phyloP scores from a whole-genome alignment of 495 filamentous ascomycete genomes.

The Penicillium paxilli region DNA sequence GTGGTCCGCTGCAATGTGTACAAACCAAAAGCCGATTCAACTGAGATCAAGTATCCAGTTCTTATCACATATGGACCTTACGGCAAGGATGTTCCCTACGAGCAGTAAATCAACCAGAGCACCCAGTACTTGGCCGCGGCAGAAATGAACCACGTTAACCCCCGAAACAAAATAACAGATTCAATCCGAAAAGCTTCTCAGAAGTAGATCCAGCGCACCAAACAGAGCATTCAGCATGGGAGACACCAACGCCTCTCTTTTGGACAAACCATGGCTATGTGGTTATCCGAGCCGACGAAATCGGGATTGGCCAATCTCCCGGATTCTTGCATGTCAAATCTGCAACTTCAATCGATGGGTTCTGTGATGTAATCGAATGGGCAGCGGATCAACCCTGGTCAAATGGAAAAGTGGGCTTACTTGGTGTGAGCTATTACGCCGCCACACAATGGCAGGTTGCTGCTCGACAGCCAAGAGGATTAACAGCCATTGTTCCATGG shows the following conservation, averaged over 20 bases:
- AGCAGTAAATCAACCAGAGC: neutral
- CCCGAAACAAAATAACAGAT: too few relatives aligned
- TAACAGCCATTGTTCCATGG: slow-evolving; percentile 63
- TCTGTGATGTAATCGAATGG: slow-evolving; percentile 57
- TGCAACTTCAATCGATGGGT: slow-evolving; percentile 44
- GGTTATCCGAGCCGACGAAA: slow-evolving; percentile 52
- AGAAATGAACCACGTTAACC: too few relatives aligned
- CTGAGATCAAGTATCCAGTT: slow-evolving; percentile 27
- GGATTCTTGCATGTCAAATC: slow-evolving; percentile 51
- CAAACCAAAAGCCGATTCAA: slow-evolving; percentile 24
- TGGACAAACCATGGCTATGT: slow-evolving; percentile 55
- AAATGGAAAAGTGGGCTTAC: slow-evolving; percentile 55
- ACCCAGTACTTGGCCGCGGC: too few relatives aligned
- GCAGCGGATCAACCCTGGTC: slow-evolving; percentile 55
- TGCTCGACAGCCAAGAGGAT: slow-evolving; percentile 56
- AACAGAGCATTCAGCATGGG: slow-evolving; percentile 51
- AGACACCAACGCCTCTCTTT: slow-evolving; percentile 53
- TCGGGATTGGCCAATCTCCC: slow-evolving; percentile 51
- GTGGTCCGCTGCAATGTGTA: slow-evolving; percentile 44
- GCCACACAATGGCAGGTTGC: slow-evolving; percentile 65
- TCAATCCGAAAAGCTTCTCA: slow-evolving; percentile 24
- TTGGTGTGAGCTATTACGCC: slow-evolving; percentile 61
- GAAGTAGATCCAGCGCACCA: slow-evolving; percentile 47
- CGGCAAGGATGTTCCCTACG: slow-evolving; percentile 53
- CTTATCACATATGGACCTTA: slow-evolving; percentile 56